Evolutionary conservation across 805 yeast species (phyloP).

Genomic region (Metschnikowia hibisci): DNA sequence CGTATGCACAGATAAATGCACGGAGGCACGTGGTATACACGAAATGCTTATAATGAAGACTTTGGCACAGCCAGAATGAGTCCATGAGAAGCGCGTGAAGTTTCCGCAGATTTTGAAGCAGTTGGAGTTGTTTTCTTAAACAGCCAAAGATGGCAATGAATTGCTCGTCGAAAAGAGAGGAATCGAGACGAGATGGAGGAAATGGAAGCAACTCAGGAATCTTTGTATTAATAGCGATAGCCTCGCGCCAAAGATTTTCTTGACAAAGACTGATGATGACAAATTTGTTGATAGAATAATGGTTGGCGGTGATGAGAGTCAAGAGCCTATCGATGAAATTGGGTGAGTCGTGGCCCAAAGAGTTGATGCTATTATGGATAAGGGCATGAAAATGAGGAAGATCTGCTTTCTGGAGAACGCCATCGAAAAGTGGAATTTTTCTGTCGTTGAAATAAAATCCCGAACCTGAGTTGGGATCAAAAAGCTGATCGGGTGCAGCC

Average conservation of each 20-base stretch:
- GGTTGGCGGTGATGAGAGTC: slow-evolving; percentile 21
- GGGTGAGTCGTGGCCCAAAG: slow-evolving; percentile 2
- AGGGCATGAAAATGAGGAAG: slow-evolving; percentile 29
- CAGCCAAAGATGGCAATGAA: slow-evolving; percentile 9
- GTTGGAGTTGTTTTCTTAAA: slow-evolving; percentile 1
- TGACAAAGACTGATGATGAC: slow-evolving; percentile 28
- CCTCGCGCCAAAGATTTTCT: slow-evolving; percentile 23
- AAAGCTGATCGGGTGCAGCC: neutral
- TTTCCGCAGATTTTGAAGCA: neutral
- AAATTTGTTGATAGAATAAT: slow-evolving; percentile 25
- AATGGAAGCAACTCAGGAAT: slow-evolving; percentile 14
- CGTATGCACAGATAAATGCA: slow-evolving; percentile 9
- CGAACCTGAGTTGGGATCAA: slow-evolving; percentile 14
- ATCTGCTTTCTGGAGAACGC: slow-evolving; percentile 25
- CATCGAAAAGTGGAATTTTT: slow-evolving; percentile 22
- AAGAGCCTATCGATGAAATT: slow-evolving; percentile 19
- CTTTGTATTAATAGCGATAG: slow-evolving; percentile 23
- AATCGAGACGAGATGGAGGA: neutral
- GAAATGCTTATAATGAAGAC: neutral
- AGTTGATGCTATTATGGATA: slow-evolving; percentile 16
- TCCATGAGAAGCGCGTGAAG: slow-evolving; percentile 5
- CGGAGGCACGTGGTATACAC: slow-evolving; percentile 7
- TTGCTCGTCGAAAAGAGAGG: slow-evolving; percentile 7
- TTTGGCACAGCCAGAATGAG: slow-evolving; percentile 3
- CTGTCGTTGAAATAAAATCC: slow-evolving; percentile 22